Evolutionary conservation across 495 filamentous ascomycete genomes (phyloP).

Genomic region (Chaetomium cochliodes): DNA sequence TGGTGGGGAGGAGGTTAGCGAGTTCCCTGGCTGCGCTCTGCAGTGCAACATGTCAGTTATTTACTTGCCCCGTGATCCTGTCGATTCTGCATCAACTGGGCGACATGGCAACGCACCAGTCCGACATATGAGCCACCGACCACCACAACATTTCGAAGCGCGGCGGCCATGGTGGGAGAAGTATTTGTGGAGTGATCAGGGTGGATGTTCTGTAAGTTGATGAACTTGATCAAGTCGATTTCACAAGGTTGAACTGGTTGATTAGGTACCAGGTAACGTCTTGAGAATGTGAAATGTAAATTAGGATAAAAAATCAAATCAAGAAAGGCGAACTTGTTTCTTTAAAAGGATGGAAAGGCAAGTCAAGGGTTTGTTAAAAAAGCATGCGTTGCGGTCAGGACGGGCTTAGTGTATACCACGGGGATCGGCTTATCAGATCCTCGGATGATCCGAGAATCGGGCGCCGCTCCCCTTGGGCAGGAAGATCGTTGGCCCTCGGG

Average conservation of each 20-base stretch:
- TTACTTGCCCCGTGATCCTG: neutral
- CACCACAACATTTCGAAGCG: conserved; percentile 30
- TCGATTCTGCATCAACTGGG: neutral
- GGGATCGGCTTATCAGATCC: conserved; percentile 2
- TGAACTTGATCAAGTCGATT: no score
- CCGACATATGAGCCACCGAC: conserved; percentile 35
- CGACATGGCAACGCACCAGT: conserved; percentile 21
- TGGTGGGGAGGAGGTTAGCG: conserved; percentile 28
- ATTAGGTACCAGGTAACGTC: no score
- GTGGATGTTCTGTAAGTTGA: no score
- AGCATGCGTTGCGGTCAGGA: neutral
- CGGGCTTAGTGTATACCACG: conserved; percentile 1
- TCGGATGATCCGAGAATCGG: neutral
- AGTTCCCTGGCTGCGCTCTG: conserved; percentile 32
- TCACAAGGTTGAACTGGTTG: no score
- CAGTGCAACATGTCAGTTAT: neutral
- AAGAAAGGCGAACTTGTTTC: no score
- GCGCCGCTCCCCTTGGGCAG: neutral
- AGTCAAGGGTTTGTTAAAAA: no score
- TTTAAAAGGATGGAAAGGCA: no score
- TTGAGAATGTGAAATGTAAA: neutral
- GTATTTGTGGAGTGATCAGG: neutral
- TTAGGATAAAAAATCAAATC: neutral
- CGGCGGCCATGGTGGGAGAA: conserved; percentile 17
- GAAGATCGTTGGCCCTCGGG: conserved; percentile 8